Conservation (phyloP, 306 rosid genomes). For the Prosopis cineraria region DNA sequence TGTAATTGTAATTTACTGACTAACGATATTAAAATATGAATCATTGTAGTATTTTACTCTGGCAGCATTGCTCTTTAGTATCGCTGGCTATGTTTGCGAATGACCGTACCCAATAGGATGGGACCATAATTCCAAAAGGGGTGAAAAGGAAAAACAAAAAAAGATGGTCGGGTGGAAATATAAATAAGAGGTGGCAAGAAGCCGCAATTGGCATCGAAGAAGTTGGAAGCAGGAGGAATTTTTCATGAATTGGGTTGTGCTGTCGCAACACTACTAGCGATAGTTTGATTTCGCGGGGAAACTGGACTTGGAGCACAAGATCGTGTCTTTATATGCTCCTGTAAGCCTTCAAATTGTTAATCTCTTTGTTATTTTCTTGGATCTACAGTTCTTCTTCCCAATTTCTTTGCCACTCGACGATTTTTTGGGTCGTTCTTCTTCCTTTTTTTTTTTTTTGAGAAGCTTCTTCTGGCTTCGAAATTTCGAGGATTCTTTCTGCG, state of each 20-base stretch:
- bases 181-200: background rate
- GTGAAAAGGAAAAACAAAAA: background rate
- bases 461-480: background rate
- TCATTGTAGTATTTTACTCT: background rate
- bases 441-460: background rate
- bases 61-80: background rate
- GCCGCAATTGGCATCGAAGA: background rate
- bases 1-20: no score
- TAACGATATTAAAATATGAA: background rate
- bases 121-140: background rate
- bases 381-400: constrained; percentile 3
- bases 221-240: background rate
- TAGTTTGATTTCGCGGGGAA: background rate
- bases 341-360: background rate
- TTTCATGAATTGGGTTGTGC: background rate
- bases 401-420: background rate
- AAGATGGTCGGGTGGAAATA: background rate
- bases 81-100: background rate
- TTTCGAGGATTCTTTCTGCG: background rate
- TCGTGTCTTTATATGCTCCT: background rate
- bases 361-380: background rate
- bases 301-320: background rate
- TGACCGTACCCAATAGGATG: background rate
- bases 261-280: background rate
- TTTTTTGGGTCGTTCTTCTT: background rate